phyloP scores from a whole-genome alignment of 2,329 filamentous ascomycete genomes.

The Helotiales sp. region DNA sequence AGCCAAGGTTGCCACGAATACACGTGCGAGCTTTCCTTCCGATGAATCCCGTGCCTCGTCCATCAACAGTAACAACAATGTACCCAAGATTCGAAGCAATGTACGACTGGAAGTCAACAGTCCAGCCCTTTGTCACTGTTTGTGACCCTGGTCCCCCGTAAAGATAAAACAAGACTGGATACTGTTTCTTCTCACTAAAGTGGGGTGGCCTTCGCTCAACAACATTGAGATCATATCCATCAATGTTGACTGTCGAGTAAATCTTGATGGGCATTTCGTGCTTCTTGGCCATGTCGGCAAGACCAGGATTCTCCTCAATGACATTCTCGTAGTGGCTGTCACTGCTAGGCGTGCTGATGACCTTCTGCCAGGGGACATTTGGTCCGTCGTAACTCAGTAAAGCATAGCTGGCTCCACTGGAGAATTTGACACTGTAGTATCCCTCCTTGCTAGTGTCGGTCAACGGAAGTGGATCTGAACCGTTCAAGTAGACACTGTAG shows the following conservation, averaged over 20 bases:
- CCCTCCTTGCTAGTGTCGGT: conserved; percentile 73
- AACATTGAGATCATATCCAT: conserved; percentile 70
- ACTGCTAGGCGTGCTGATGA: conserved; percentile 79
- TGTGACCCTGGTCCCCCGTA: conserved; percentile 97
- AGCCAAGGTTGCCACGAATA: conserved; percentile 79
- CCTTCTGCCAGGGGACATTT: conserved; percentile 84
- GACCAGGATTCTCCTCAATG: conserved; percentile 74
- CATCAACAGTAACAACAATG: conserved; percentile 91
- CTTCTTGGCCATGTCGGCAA: conserved; percentile 68
- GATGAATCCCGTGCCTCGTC: conserved; percentile 86
- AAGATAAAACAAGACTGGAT: conserved; percentile 91
- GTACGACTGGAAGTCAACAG: conserved; percentile 87
- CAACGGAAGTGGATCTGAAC: conserved; percentile 69
- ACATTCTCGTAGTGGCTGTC: conserved; percentile 62
- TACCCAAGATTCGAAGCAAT: conserved; percentile 85
- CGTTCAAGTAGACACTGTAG: conserved; percentile 85
- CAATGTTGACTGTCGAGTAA: conserved; percentile 83
- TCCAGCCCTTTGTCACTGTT: conserved; percentile 76
- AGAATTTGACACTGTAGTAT: conserved; percentile 85
- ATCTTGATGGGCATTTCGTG: conserved; percentile 81
- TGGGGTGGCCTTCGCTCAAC: conserved; percentile 88
- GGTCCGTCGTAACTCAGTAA: conserved; percentile 85
- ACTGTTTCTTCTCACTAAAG: conserved; percentile 80
- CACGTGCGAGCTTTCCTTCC: conserved; percentile 82
- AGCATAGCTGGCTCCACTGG: conserved; percentile 75